Conservation (phyloP, 164 flowering plant species). For the Cinnamomum chago region DNA sequence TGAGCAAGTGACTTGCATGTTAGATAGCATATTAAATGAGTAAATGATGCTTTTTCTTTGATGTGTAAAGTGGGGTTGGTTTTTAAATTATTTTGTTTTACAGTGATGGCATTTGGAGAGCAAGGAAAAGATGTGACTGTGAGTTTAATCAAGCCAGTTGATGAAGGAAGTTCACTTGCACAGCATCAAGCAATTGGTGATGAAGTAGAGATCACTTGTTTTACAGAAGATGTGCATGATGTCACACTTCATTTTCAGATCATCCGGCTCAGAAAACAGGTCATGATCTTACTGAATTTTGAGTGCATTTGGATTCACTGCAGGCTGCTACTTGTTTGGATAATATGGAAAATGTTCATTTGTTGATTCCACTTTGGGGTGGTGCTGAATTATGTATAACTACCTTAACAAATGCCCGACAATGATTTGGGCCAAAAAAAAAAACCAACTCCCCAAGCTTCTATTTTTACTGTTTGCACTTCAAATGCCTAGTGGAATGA, state of each 20-base stretch:
- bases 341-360: background rate
- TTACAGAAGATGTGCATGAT: constrained; percentile 44
- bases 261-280: constrained; percentile 63
- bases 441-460: too few relatives aligned
- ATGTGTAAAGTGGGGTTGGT: background rate
- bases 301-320: background rate
- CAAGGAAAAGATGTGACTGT: background rate
- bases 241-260: constrained; percentile 62
- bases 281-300: constrained; percentile 1
- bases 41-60: too few relatives aligned
- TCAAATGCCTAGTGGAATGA: too few relatives aligned
- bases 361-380: background rate
- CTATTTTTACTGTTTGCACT: too few relatives aligned
- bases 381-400: background rate
- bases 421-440: too few relatives aligned
- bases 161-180: background rate
- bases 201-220: constrained; percentile 44
- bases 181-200: constrained; percentile 6
- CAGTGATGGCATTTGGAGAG: constrained; percentile 12
- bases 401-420: too few relatives aligned
- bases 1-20: background rate
- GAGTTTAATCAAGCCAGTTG: background rate
- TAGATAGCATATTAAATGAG: too few relatives aligned
- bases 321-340: background rate
- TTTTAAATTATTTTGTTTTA: too few relatives aligned